These are phyloP conservation scores for Omphalotus olearius DNA, from an alignment of 1,284 basidiomycete species.

Conservation along the genomic window DNA sequence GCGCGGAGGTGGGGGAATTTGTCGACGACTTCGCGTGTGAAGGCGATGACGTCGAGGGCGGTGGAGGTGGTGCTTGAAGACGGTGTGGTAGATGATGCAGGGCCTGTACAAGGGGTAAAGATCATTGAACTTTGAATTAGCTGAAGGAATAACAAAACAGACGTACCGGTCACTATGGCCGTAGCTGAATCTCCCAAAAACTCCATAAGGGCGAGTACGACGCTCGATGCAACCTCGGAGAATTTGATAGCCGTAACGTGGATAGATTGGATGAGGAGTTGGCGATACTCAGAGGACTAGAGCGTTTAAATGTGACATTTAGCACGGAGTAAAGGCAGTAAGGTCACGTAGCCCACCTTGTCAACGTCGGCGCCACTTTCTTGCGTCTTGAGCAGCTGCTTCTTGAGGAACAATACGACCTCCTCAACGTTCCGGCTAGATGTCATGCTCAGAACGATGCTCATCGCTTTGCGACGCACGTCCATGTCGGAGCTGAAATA, in stretches of 20 bases:
- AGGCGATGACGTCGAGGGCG: constrained; percentile 12
- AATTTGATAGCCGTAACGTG: constrained; percentile 97
- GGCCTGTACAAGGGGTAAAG: background rate
- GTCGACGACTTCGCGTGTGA: constrained; percentile 85
- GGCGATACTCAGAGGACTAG: constrained; percentile 90
- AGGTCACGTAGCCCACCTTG: constrained; percentile 47
- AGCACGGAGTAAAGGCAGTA: background rate
- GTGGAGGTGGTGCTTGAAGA: constrained; percentile 2
- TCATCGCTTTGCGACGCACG: constrained; percentile 90
- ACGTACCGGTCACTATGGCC: constrained; percentile 86
- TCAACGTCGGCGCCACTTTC: constrained; percentile 81
- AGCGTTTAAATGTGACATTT: constrained; percentile 5
- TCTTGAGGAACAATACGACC: constrained; percentile 94
- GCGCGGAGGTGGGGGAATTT: constrained; percentile 91
- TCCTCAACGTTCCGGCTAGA: constrained; percentile 97
- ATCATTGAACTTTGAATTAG: background rate
- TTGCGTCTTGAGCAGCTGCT: constrained; percentile 92
- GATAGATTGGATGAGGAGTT: constrained; percentile 96
- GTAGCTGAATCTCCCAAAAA: constrained; percentile 97
- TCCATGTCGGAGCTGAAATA: constrained; percentile 85
- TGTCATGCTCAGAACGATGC: constrained; percentile 91
- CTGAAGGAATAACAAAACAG: background rate
- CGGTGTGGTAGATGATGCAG: too few relatives aligned
- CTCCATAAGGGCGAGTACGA: constrained; percentile 97
- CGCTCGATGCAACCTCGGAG: constrained; percentile 96